phyloP scores from a whole-genome alignment of 192 early-diverging fungal species.

The Thoreauomyces humboldtii region DNA sequence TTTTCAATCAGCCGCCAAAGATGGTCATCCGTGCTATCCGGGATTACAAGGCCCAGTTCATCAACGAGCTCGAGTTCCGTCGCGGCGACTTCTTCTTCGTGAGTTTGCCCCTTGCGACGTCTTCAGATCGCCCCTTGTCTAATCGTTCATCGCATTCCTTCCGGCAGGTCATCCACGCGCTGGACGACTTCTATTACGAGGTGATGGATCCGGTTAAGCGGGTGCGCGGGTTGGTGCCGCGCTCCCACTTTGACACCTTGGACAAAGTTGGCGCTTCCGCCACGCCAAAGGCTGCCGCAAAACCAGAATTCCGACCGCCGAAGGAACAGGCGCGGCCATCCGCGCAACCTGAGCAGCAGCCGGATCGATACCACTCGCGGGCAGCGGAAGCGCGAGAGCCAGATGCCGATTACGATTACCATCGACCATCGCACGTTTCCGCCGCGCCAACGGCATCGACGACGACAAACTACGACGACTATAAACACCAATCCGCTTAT shows the following conservation, averaged over 20 bases:
- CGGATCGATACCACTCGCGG: background rate
- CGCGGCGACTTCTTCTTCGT: constrained; percentile 54
- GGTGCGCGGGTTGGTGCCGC: constrained; percentile 36
- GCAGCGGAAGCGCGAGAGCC: background rate
- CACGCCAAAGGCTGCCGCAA: background rate
- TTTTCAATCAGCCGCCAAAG: constrained; percentile 43
- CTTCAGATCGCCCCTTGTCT: too few species aligned
- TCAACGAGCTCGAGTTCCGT: constrained; percentile 38
- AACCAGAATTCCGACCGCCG: too few species aligned
- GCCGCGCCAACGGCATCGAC: constrained; percentile 3
- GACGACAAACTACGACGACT: constrained; percentile 10
- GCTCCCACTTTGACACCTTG: constrained; percentile 27
- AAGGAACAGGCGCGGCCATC: background rate
- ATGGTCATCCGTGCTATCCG: constrained; percentile 36
- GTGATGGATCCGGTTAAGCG: constrained; percentile 43
- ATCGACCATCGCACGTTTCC: background rate
- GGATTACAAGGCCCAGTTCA: constrained; percentile 23
- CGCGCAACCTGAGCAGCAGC: background rate
- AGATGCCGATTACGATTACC: background rate
- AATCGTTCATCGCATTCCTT: background rate
- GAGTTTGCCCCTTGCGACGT: constrained; percentile 10
- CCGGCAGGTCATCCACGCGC: constrained; percentile 36
- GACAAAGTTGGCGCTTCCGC: constrained; percentile 12
- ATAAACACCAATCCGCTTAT: constrained; percentile 5
- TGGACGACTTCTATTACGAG: constrained; percentile 33